A percentile compares a stretch with the other conserved stretches of the same genome.
Evolutionary conservation across 2,329 filamentous ascomycete species (phyloP).

Genomic region (Fusarium pseudograminearum): DNA sequence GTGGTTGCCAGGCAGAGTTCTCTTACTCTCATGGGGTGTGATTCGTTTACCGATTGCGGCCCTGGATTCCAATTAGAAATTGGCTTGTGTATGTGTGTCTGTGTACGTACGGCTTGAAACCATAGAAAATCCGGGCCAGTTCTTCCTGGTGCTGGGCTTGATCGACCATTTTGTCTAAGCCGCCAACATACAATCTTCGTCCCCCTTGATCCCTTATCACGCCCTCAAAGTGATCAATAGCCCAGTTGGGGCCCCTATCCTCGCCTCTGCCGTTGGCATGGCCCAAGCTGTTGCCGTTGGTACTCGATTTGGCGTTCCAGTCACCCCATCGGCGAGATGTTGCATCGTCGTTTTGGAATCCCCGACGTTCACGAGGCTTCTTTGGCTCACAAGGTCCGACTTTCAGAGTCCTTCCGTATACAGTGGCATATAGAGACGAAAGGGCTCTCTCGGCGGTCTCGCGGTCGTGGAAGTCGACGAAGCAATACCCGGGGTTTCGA

Average conservation of each 20-base stretch:
- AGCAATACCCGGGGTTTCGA: slow-evolving; percentile 80
- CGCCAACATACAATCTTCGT: slow-evolving; percentile 63
- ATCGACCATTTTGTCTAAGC: slow-evolving; percentile 62
- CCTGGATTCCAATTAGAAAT: neutral
- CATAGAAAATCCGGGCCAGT: slow-evolving; percentile 60
- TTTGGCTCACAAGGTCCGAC: slow-evolving; percentile 75
- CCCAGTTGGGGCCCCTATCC: slow-evolving; percentile 20
- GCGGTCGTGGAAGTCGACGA: slow-evolving; percentile 72
- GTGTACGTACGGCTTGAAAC: slow-evolving; percentile 52
- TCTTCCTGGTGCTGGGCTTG: slow-evolving; percentile 61
- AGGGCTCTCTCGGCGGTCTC: slow-evolving; percentile 67
- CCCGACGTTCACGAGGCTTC: slow-evolving; percentile 36
- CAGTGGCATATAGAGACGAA: slow-evolving; percentile 63
- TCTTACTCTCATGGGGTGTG: slow-evolving; percentile 68
- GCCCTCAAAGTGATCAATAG: slow-evolving; percentile 50
- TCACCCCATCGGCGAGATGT: slow-evolving; percentile 59
- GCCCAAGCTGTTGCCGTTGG: neutral
- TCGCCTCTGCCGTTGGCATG: neutral
- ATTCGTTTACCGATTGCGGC: slow-evolving; percentile 62
- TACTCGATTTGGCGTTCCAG: slow-evolving; percentile 51
- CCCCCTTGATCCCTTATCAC: slow-evolving; percentile 48
- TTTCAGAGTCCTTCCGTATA: slow-evolving; percentile 71
- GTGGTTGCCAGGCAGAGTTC: slow-evolving; percentile 64
- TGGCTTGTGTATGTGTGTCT: fast-evolving
- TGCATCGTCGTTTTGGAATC: slow-evolving; percentile 22